Conservation (phyloP, 352 stramenopile genomes). For the Pythium dissotocum region DNA sequence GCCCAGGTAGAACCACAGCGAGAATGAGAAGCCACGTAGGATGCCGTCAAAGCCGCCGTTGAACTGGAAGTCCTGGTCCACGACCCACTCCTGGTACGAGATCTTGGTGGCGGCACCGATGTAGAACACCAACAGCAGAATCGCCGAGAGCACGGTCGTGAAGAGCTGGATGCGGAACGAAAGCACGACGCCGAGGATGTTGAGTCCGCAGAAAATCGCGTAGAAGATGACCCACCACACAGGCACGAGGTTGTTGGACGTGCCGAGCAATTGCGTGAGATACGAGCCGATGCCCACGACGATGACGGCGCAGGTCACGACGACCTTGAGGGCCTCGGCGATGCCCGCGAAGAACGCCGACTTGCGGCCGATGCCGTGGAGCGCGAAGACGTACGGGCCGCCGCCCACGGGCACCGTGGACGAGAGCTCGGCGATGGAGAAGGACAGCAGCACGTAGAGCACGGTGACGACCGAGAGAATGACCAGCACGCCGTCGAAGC, state of each 20-base stretch:
- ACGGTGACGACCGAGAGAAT: conserved; percentile 62
- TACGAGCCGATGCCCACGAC: conserved; percentile 61
- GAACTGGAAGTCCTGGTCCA: conserved; percentile 51
- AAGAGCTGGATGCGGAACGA: conserved; percentile 67
- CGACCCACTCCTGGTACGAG: conserved; percentile 59
- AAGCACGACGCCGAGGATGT: conserved; percentile 57
- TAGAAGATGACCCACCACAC: conserved; percentile 64
- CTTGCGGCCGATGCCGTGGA: conserved; percentile 53
- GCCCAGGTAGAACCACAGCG: conserved; percentile 74
- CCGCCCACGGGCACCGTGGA: conserved; percentile 53
- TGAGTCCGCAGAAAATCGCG: conserved; percentile 58
- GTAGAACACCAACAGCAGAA: conserved; percentile 65
- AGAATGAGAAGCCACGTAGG: conserved; percentile 58
- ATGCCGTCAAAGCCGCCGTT: conserved; percentile 40
- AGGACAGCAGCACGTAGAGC: conserved; percentile 68
- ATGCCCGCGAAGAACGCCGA: conserved; percentile 63
- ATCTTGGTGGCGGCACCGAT: conserved; percentile 46
- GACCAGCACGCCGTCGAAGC: conserved; percentile 63
- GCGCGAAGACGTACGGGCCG: conserved; percentile 70
- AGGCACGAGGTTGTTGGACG: conserved; percentile 36
- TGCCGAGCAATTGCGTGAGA: conserved; percentile 51
- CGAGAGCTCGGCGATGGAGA: conserved; percentile 77
- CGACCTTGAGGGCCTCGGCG: conserved; percentile 66
- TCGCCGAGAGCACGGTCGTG: conserved; percentile 45
- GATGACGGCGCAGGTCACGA: conserved; percentile 49